Evolutionary conservation across 2,329 filamentous ascomycete genomes (phyloP).

Genomic region (Pseudogymnoascus sp.): DNA sequence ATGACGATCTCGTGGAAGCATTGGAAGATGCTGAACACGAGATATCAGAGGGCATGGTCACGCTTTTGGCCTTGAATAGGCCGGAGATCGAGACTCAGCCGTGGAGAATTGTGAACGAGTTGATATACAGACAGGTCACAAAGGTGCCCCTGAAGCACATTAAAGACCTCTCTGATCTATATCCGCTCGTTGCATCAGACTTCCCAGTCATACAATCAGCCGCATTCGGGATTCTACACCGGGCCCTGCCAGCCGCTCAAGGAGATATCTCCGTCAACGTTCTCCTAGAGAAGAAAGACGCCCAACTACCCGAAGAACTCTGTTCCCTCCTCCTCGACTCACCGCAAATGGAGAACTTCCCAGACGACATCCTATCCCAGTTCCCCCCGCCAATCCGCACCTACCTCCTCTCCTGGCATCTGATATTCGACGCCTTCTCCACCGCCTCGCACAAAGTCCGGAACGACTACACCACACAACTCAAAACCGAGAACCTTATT

Average conservation of each 20-base stretch:
- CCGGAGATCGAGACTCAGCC: slow-evolving; percentile 47
- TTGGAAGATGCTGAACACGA: slow-evolving; percentile 51
- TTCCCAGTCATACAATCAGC: slow-evolving; percentile 70
- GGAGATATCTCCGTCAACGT: slow-evolving; percentile 74
- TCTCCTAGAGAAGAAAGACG: slow-evolving; percentile 61
- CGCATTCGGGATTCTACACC: slow-evolving; percentile 72
- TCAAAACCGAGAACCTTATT: slow-evolving; percentile 67
- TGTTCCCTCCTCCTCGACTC: slow-evolving; percentile 74
- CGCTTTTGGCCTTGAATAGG: slow-evolving; percentile 49
- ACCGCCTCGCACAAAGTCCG: slow-evolving; percentile 75
- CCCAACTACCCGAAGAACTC: slow-evolving; percentile 72
- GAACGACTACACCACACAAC: slow-evolving; percentile 66
- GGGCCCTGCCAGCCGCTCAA: slow-evolving; percentile 67
- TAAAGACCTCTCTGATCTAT: slow-evolving; percentile 59
- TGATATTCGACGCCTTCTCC: slow-evolving; percentile 79
- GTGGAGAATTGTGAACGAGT: slow-evolving; percentile 63
- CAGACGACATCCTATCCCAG: slow-evolving; percentile 54
- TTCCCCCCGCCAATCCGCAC: slow-evolving; percentile 64
- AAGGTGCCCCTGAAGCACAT: slow-evolving; percentile 54
- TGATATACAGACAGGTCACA: slow-evolving; percentile 61
- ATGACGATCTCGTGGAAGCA: slow-evolving; percentile 77
- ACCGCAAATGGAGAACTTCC: slow-evolving; percentile 60
- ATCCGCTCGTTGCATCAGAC: slow-evolving; percentile 65
- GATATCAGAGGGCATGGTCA: slow-evolving; percentile 50
- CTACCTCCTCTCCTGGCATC: slow-evolving; percentile 82